Conservation (phyloP, 768 basidiomycete species). For the Tylopilus subfusipes region DNA sequence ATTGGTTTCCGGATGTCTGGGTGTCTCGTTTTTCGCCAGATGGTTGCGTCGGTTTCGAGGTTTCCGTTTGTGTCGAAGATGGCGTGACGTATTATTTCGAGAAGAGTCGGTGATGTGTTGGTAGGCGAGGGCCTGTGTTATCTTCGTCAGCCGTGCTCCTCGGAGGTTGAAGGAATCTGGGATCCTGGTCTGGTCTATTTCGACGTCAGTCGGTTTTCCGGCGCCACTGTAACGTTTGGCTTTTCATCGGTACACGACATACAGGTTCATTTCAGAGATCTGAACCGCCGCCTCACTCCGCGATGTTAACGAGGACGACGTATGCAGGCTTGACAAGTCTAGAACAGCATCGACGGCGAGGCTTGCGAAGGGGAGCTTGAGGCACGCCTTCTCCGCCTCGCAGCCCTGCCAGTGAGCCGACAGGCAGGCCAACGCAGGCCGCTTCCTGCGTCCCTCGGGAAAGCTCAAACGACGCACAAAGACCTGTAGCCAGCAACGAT, state of each 20-base stretch:
- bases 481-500: constrained; percentile 9
- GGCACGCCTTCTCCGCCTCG: constrained; percentile 3
- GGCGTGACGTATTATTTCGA: too few species aligned
- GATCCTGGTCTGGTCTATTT: too few species aligned
- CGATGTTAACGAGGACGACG: neutral
- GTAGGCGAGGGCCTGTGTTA: too few species aligned
- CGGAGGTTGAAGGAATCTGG: too few species aligned
- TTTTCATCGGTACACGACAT: neutral
- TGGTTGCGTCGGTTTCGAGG: too few species aligned
- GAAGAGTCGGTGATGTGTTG: too few species aligned
- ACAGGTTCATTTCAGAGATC: neutral
- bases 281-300: neutral
- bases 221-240: too few species aligned
- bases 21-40: too few species aligned
- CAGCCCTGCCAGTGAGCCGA: constrained; percentile 2
- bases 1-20: too few species aligned
- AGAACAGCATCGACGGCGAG: constrained; percentile 10
- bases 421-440: constrained; percentile 10
- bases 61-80: too few species aligned
- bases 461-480: neutral
- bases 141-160: too few species aligned
- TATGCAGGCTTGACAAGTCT: neutral
- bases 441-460: constrained; percentile 4
- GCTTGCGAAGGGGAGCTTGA: constrained; percentile 1
- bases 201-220: too few species aligned